These are phyloP conservation scores for Globisporangium nodosum DNA, from an alignment of 352 stramenopile genomes.

Conservation along the genomic window DNA sequence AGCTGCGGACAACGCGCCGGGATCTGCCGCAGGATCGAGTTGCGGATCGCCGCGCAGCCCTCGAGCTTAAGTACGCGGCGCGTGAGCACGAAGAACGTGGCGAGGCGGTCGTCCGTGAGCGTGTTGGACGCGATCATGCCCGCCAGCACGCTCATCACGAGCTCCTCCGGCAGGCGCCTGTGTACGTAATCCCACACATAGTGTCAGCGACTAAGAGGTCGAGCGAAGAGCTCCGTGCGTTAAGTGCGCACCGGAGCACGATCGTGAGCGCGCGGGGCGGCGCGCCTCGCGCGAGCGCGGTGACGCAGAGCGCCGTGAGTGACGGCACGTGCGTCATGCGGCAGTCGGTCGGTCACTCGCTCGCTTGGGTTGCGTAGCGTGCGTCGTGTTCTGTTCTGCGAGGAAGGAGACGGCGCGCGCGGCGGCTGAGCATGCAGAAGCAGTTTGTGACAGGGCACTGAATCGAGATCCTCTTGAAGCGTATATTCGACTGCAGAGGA, in stretches of 20 bases:
- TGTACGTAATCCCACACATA: neutral
- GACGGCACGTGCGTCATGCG: conserved; percentile 26
- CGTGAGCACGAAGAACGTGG: conserved; percentile 75
- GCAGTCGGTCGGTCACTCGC: neutral
- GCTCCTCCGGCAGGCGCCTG: conserved; percentile 74
- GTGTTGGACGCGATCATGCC: conserved; percentile 68
- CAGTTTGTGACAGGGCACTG: too few relatives aligned
- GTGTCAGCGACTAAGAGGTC: neutral
- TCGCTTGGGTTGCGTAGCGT: neutral
- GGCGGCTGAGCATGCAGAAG: neutral
- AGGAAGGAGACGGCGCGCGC: too few relatives aligned
- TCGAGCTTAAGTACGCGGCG: conserved; percentile 67
- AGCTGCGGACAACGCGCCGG: conserved; percentile 76
- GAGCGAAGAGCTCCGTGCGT: neutral
- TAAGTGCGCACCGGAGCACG: conserved; percentile 52
- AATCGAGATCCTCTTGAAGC: neutral
- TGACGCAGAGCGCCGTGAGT: conserved; percentile 58
- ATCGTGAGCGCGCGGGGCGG: conserved; percentile 49
- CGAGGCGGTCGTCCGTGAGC: conserved; percentile 78
- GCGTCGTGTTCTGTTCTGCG: neutral
- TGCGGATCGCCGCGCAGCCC: conserved; percentile 72
- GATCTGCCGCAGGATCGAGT: conserved; percentile 85
- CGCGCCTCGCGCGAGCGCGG: conserved; percentile 42
- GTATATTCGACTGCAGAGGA: neutral
- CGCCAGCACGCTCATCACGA: conserved; percentile 67